Evolutionary conservation across 768 basidiomycete species (phyloP).

Genomic region (Tephrocybe rancida): DNA sequence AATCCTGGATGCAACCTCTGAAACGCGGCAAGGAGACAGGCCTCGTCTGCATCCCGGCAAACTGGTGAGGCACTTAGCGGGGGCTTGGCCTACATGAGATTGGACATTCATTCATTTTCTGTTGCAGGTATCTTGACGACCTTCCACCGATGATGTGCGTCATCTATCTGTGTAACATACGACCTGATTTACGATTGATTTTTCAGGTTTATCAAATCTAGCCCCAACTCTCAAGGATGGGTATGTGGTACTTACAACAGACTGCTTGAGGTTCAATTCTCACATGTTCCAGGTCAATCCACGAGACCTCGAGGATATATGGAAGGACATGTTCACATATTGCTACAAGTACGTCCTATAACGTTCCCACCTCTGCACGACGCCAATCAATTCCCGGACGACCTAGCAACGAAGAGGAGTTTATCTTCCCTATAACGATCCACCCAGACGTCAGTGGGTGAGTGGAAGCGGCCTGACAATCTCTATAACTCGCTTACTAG

Average conservation of each 20-base stretch:
- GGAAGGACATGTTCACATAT: slow-evolving; percentile 77
- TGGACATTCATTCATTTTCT: neutral
- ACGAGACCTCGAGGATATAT: slow-evolving; percentile 67
- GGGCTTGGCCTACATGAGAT: neutral
- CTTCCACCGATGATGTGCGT: slow-evolving; percentile 73
- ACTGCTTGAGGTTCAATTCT: neutral
- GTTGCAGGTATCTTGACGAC: slow-evolving; percentile 71
- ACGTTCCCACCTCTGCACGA: neutral
- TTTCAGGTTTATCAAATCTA: slow-evolving; percentile 68
- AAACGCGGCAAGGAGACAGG: slow-evolving; percentile 64
- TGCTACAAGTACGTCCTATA: slow-evolving; percentile 49
- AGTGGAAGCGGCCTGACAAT: slow-evolving; percentile 26
- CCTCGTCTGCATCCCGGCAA: slow-evolving; percentile 61
- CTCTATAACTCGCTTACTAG: neutral
- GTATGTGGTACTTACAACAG: slow-evolving; percentile 30
- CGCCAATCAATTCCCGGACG: slow-evolving; percentile 3
- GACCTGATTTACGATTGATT: neutral
- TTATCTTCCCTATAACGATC: slow-evolving; percentile 77
- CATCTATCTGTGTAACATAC: neutral
- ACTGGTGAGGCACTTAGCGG: slow-evolving; percentile 47
- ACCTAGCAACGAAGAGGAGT: slow-evolving; percentile 66
- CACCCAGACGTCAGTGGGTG: slow-evolving; percentile 76
- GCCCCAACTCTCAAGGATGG: slow-evolving; percentile 73
- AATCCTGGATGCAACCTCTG: slow-evolving; percentile 78
- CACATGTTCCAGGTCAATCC: slow-evolving; percentile 53